Evolutionary conservation across 2,329 filamentous ascomycete species (phyloP).

Genomic region (Penicillium palitans): DNA sequence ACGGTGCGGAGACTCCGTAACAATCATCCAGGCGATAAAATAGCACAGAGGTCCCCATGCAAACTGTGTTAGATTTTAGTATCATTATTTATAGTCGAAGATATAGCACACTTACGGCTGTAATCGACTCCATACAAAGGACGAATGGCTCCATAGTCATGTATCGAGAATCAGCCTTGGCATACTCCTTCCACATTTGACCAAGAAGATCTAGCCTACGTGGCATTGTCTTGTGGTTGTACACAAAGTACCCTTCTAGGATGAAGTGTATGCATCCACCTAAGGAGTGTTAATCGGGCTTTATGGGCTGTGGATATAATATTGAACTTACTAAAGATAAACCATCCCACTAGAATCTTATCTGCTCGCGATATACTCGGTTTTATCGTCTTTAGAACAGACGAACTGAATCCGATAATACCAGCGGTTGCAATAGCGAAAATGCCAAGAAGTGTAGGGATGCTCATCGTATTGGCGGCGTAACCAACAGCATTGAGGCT

Average conservation of each 20-base stretch:
- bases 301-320: not conserved
- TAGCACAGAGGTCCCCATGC: not conserved
- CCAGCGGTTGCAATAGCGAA: not conserved
- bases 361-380: not conserved
- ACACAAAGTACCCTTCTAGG: conserved; percentile 15
- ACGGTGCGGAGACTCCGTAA: not conserved
- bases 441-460: not conserved
- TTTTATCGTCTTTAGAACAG: not conserved
- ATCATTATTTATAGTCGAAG: not conserved
- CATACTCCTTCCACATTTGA: conserved; percentile 13
- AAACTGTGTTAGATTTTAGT: not conserved
- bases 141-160: conserved; percentile 2
- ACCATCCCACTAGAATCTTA: not conserved
- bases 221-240: conserved; percentile 9
- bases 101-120: not conserved
- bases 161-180: conserved; percentile 10
- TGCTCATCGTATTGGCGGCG: not conserved
- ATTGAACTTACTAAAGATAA: not conserved
- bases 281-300: not conserved
- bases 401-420: not conserved
- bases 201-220: conserved; percentile 5
- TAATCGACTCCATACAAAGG: not conserved
- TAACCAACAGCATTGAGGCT: not conserved
- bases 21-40: not conserved
- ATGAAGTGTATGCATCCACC: conserved; percentile 8